A percentile compares a stretch with the other conserved stretches of the same genome.
Evolutionary conservation across 768 basidiomycete genomes (phyloP).

Genomic region (Boletales sp.): DNA sequence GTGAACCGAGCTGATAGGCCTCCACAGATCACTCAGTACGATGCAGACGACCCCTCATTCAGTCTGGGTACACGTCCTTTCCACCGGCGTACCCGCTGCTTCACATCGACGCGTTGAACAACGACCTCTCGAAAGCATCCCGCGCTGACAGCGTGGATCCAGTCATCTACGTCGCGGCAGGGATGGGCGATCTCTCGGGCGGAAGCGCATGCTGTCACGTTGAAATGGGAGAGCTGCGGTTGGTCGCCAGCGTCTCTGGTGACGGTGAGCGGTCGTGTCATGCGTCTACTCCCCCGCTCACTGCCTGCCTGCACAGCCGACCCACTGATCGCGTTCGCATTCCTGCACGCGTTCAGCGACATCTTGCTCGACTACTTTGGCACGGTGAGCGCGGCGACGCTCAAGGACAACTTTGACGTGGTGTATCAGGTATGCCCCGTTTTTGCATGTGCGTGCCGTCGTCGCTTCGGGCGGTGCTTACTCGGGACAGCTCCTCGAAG

Average conservation of each 20-base stretch:
- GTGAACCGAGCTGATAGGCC: slow-evolving; percentile 23
- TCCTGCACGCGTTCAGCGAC: slow-evolving; percentile 80
- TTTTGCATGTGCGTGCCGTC: background rate
- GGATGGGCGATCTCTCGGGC: slow-evolving; percentile 38
- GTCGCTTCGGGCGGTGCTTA: background rate
- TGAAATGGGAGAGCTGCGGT: slow-evolving; percentile 66
- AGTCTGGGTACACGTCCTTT: slow-evolving; percentile 82
- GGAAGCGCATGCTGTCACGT: slow-evolving; percentile 82
- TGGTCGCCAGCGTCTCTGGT: slow-evolving; percentile 79
- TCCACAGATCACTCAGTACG: slow-evolving; percentile 2
- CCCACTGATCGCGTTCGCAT: slow-evolving; percentile 86
- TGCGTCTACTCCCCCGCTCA: background rate
- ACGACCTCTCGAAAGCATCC: slow-evolving; percentile 56
- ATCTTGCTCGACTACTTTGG: slow-evolving; percentile 87
- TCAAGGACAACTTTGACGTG: slow-evolving; percentile 92
- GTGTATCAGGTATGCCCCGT: slow-evolving; percentile 75
- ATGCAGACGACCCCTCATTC: slow-evolving; percentile 74
- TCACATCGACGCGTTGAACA: slow-evolving; percentile 83
- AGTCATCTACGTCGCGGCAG: slow-evolving; percentile 59
- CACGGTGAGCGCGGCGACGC: slow-evolving; percentile 67
- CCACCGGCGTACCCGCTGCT: slow-evolving; percentile 76
- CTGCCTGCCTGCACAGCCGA: slow-evolving; percentile 54
- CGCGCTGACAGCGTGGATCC: slow-evolving; percentile 63
- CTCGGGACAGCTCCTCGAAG: slow-evolving; percentile 72
- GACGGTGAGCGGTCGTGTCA: slow-evolving; percentile 52